Base-by-base conservation (phyloP, 2,329 filamentous ascomycete species). In the Colletotrichum tropicale region DNA sequence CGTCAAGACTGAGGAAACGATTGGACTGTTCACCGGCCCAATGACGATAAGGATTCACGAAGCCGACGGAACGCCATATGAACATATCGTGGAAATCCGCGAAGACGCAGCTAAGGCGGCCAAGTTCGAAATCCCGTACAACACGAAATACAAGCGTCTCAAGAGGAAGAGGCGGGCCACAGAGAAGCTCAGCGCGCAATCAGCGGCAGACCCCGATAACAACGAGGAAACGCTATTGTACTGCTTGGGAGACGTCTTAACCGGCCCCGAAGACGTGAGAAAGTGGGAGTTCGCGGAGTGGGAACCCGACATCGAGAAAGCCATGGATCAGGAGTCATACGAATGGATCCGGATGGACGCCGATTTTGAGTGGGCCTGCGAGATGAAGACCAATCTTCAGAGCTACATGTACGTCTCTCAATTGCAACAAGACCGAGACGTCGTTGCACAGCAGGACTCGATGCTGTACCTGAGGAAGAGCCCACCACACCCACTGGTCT, bases 21-120 rank as follows among this genome's bases (percentile, higher is more conserved):
- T 95, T 78, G 91, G 93, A n/a, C 90, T 95, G 3, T 98, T 98
- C 81, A 97, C 96, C 1, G 97, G 97, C 0, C 96, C 97, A 0
- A 98, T 99, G 95, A 99, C 97, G 0, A 96, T 99, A 77, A 91
- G 97, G 36, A 98, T 99, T 77, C 97, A 99, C 85, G 97, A 99
- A 86, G 97, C 97, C 28, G 98, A 99, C 81, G 97, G 97, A 12
- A 98, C 97, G 0, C 97, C 97, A 4, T 99, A 99, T 81, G 97
- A 99, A 83, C 97, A 99, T 82, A 98, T 98, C 77, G 93, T 98
- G 36, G 95, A 98, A 80, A 98, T 99, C 82, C 96, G 96, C 76
- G 96, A 98, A 79, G 93, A 94, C 32, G 91, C 92, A 16, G 95
- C 94, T 4, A 95, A 94, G 79, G 87, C 87, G 2, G 89, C 89